Evolutionary conservation across 371 early-diverging fungal species (phyloP).

Genomic region (Zychaea mexicana): DNA sequence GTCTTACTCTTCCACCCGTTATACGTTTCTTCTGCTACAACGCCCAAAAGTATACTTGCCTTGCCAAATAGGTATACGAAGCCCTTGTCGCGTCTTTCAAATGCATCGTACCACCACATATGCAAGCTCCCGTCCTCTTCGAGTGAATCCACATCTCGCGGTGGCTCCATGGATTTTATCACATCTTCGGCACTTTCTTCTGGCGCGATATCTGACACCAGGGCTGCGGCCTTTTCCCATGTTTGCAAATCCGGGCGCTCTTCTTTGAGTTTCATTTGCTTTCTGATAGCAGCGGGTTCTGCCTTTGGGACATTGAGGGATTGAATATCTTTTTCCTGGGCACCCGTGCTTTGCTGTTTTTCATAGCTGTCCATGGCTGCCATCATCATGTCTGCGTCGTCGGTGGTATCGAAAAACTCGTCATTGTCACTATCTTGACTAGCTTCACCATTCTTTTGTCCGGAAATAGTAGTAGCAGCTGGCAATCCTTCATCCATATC

Average conservation of each 20-base stretch:
- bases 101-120: constrained; percentile 95
- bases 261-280: constrained; percentile 8
- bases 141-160: constrained; percentile 26
- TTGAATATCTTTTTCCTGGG: constrained; percentile 16
- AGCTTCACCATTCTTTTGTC: not conserved
- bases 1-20: not conserved
- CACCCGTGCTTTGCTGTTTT: not conserved
- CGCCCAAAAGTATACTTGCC: constrained; percentile 35
- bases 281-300: too few species aligned
- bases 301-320: not conserved
- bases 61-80: constrained; percentile 93
- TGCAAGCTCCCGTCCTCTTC: constrained; percentile 64
- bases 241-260: constrained; percentile 28
- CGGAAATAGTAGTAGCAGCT: not conserved
- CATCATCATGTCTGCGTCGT: constrained; percentile 17
- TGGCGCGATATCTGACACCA: not conserved
- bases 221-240: constrained; percentile 28
- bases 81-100: constrained; percentile 78
- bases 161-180: constrained; percentile 2
- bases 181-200: constrained; percentile 23
- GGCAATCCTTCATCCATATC: not conserved
- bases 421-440: not conserved
- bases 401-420: not conserved
- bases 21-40: not conserved
- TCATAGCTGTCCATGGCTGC: constrained; percentile 12